A percentile compares a stretch with the other conserved stretches of the same genome.
Conservation (phyloP, 768 basidiomycete genomes). For the Gloeophyllum trabeum region DNA sequence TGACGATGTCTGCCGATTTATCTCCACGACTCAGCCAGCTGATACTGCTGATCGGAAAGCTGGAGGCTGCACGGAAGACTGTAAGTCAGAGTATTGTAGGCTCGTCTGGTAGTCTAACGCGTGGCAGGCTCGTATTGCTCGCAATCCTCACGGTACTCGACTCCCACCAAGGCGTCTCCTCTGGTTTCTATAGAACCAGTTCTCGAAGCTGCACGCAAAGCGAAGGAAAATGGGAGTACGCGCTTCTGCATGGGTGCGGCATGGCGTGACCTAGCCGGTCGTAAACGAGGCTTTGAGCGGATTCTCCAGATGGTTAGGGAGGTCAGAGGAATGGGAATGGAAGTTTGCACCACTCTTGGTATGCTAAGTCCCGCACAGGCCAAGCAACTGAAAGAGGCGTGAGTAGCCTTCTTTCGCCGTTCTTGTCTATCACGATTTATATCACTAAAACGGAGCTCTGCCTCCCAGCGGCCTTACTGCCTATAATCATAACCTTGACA, state of each 20-base stretch:
- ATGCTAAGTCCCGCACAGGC: constrained; percentile 96
- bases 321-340: constrained; percentile 94
- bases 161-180: constrained; percentile 79
- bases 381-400: constrained; percentile 86
- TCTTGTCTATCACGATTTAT: background rate
- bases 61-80: constrained; percentile 94
- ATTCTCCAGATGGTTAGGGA: constrained; percentile 89
- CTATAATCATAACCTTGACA: constrained; percentile 98
- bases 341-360: constrained; percentile 97
- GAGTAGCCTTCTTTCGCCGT: constrained; percentile 16
- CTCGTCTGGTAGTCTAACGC: background rate
- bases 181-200: constrained; percentile 88
- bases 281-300: constrained; percentile 87
- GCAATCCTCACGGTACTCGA: constrained; percentile 89
- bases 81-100: constrained; percentile 35
- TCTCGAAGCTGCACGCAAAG: constrained; percentile 82
- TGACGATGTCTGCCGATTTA: constrained; percentile 17
- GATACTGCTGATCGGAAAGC: constrained; percentile 43
- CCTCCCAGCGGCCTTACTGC: constrained; percentile 80
- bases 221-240: constrained; percentile 94
- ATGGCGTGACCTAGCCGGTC: constrained; percentile 89
- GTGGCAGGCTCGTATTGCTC: constrained; percentile 87
- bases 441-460: background rate
- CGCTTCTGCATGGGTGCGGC: constrained; percentile 99
- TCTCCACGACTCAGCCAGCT: too few species aligned